phyloP scores from a whole-genome alignment of 2,329 filamentous ascomycete genomes.

The Tolypocladium guangdongense region DNA sequence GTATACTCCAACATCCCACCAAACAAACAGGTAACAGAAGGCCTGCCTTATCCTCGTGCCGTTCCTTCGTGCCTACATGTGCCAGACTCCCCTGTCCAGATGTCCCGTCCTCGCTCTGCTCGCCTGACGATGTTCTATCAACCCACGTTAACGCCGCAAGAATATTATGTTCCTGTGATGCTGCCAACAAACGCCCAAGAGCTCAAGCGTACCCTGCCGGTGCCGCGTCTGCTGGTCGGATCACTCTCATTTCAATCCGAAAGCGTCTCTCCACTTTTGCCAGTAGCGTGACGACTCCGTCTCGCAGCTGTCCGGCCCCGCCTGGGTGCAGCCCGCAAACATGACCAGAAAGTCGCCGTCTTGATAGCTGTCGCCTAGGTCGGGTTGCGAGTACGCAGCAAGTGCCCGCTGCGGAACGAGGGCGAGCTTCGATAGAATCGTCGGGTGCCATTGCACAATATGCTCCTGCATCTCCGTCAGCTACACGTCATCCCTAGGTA shows the following conservation, averaged over 20 bases:
- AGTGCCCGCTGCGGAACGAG: conserved; percentile 78
- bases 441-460: conserved; percentile 93
- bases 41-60: neutral
- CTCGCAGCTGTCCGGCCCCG: conserved; percentile 52
- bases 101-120: neutral
- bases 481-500: neutral
- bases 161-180: neutral
- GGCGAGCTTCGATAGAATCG: conserved; percentile 79
- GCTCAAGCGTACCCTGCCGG: neutral
- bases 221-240: neutral
- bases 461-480: conserved; percentile 52
- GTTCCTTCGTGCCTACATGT: neutral
- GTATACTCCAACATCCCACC: neutral
- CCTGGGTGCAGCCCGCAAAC: conserved; percentile 60
- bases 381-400: conserved; percentile 60
- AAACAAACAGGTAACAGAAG: neutral
- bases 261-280: conserved; percentile 34
- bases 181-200: neutral
- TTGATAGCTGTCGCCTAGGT: conserved; percentile 55
- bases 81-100: neutral
- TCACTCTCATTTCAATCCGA: conserved; percentile 11
- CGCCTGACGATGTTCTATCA: neutral
- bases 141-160: neutral
- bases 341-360: conserved; percentile 78
- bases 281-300: conserved; percentile 51